Conservation (phyloP, 331 rosid species). For the Rosa hybrid region DNA sequence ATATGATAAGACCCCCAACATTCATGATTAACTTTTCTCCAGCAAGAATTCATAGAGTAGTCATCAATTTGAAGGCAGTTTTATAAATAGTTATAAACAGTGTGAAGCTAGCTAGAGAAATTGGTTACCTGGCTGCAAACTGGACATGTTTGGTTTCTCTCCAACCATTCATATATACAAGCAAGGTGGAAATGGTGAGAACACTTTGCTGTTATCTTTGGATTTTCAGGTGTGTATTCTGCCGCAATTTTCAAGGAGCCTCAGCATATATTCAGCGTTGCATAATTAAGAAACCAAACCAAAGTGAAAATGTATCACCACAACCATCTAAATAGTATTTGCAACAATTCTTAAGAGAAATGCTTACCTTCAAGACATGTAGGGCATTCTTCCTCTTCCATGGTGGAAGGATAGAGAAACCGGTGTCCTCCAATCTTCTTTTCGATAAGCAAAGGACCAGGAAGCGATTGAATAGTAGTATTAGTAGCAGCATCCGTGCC, state of each 20-base stretch:
- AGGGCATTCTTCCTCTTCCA: conserved; percentile 38
- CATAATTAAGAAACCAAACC: background rate
- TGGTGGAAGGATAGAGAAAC: background rate
- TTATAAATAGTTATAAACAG: background rate
- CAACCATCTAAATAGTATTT: background rate
- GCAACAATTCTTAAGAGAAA: background rate
- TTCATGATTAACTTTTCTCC: background rate
- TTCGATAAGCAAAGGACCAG: background rate
- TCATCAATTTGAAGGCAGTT: background rate
- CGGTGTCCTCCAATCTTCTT: background rate
- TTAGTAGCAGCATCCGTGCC: background rate
- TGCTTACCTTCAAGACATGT: conserved; percentile 44
- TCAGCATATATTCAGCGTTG: background rate
- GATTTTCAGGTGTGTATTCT: conserved; percentile 42
- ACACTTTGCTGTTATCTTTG: conserved; percentile 34
- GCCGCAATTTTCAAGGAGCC: background rate
- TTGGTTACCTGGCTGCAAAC: conserved; percentile 33
- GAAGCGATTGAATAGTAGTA: background rate
- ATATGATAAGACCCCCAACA: background rate
- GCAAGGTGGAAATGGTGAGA: conserved; percentile 44
- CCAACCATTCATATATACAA: conserved; percentile 46
- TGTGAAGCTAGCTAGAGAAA: background rate
- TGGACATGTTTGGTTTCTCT: conserved; percentile 44
- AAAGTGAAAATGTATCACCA: background rate
- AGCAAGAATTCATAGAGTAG: background rate